Evolutionary conservation across 2,329 filamentous ascomycete species (phyloP), one percentile per base, ranked within the genome.

Genomic region (Calonectria crousiana): DNA sequence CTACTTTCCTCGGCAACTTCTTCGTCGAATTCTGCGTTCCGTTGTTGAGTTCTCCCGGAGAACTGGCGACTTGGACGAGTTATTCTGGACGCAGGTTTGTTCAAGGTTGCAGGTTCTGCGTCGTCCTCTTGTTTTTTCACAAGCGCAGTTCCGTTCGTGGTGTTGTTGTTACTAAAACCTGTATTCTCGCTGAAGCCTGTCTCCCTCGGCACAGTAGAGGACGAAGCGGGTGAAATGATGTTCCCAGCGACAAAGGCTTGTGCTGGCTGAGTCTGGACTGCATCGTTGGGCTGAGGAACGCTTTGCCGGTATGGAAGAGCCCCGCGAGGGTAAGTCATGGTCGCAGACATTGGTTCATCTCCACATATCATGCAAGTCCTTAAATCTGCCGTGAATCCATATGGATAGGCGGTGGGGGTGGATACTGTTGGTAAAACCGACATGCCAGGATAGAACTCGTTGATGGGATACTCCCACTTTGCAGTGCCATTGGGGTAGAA

Each of bases 371-470:
- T 76, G 53, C 79, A 81, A 6, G 73, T 78, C 66, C 77, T 74
- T 9, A 75, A 64, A 20, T 47, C 71, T 11, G 77, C 28, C 1
- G 77, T 80, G 64, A 81, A 81, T 14, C 79, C 79, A 10, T 81
- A 79, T 9, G 79, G 79, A 11, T 77, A 41, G 14, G 32, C 62
- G 36, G 78, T 81, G 14, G 76, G 74, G 6, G 72, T 73, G n/a
- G 71, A 60, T 58, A 74, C 72, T 47, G 56, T 71, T 11, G 79
- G 78, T 66, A 78, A 76, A 6, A 72, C 72, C 6, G 77, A 79
- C 79, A 81, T 81, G 70, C 79, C 77, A 10, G 67, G 78, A n/a
- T 80, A 81, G n/a, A 81, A 44, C 68, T 81, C 79, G 52, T 79
- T 79, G 69, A 81, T 73, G 20, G 74, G 30, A 16, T 81, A 81